Evolutionary conservation across 192 early-diverging fungal species (phyloP), one percentile per base, ranked within the genome.

Genomic region (Obelidium mucronatum): DNA sequence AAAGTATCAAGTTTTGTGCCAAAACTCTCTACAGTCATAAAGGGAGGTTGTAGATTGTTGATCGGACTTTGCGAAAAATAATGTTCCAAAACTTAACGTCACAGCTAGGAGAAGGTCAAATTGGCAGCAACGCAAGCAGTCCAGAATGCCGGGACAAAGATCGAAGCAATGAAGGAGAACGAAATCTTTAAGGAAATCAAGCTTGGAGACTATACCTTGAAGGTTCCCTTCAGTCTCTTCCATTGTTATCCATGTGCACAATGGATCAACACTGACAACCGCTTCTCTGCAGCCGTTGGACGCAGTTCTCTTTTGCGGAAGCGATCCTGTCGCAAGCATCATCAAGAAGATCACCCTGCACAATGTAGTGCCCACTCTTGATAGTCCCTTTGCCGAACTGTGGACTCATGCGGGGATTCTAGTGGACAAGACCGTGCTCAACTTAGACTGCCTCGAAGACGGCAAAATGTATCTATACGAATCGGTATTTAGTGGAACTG

Each of bases 361-460:
- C 30, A 35, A 81, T 34, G 79, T 81, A 26, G 71, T 67, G 37
- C 54, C 52, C 22, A n/a, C 19, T 5, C 24, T 72, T 26, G 36
- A 51, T 31, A 26, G 39, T 1, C 63, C 56, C 15, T 48, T 48
- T 0, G 56, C 63, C 24, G 44, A 48, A 48, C 44, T 48, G 11
- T 48, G 44, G 44, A 48, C 44, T 15, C 44, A 48, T 19, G 44
- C 44, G 63, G 8, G 79, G 79, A 69, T 81, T 40, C 37, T 81
- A 28, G 77, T 81, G 26, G 69, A 74, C 58, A 74, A 79, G 26
- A 40, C 58, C 39, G 77, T 81, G 2, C 56, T 81, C 17, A 77
- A 77, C 11, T 60, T 81, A 22, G 52, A 44, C 15, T 81, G 71
- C 40, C 42, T 80, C 42, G 69, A 74, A 55, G 75, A 68, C 3